Evolutionary conservation across 768 basidiomycete genomes (phyloP).

Genomic region (Kwoniella bestiolae): DNA sequence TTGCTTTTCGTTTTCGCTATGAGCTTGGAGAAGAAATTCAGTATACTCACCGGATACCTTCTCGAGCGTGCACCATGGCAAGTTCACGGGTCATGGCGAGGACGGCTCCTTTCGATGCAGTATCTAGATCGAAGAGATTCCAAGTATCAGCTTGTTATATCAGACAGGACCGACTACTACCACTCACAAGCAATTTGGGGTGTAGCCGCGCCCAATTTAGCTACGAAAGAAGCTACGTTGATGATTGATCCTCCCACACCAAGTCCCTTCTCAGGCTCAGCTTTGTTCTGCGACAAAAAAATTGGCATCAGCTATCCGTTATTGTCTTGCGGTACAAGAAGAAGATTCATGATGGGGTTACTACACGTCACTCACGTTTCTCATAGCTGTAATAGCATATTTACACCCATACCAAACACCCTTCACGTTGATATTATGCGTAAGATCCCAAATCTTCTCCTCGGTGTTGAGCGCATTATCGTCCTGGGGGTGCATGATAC

Average conservation of each 20-base stretch:
- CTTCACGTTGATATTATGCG: constrained; percentile 86
- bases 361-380: constrained; percentile 60
- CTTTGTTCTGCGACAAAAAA: constrained; percentile 66
- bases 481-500: constrained; percentile 97
- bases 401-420: constrained; percentile 99
- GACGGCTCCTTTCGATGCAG: constrained; percentile 97
- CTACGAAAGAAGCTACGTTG: constrained; percentile 97
- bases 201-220: constrained; percentile 91
- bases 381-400: constrained; percentile 96
- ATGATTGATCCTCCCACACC: constrained; percentile 79
- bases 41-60: constrained; percentile 70
- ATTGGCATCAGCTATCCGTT: constrained; percentile 17
- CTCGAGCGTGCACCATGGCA: constrained; percentile 95
- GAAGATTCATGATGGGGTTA: no score
- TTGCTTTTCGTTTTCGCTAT: no score
- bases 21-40: constrained; percentile 1
- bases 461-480: constrained; percentile 96
- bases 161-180: constrained; percentile 5
- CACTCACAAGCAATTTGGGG: constrained; percentile 96
- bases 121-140: no score
- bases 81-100: constrained; percentile 97
- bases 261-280: constrained; percentile 78
- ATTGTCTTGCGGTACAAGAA: background rate
- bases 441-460: constrained; percentile 83
- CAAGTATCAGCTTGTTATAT: no score